Evolutionary conservation across 805 yeast species (phyloP).

Genomic region (Saccharomycopsis selenospora): DNA sequence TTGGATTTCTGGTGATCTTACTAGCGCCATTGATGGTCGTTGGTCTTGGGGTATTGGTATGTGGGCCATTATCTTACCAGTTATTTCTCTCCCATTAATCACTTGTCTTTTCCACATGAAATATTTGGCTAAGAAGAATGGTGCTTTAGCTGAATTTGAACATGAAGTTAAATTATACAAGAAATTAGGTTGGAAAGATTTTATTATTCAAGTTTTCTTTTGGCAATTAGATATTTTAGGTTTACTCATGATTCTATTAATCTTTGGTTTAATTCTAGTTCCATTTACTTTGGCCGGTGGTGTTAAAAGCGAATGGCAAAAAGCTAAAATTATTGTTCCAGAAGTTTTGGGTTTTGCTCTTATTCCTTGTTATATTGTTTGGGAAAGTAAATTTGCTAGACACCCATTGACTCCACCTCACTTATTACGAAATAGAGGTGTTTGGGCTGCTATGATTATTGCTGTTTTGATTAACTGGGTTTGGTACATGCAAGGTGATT

Average conservation of each 20-base stretch:
- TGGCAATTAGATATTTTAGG: slow-evolving; percentile 67
- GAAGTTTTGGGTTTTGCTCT: slow-evolving; percentile 57
- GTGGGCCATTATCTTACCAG: slow-evolving; percentile 54
- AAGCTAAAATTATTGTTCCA: slow-evolving; percentile 59
- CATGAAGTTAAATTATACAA: slow-evolving; percentile 22
- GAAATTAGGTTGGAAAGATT: slow-evolving; percentile 22
- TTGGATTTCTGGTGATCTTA: slow-evolving; percentile 64
- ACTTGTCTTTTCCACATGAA: slow-evolving; percentile 42
- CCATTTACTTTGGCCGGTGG: slow-evolving; percentile 80
- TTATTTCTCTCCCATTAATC: slow-evolving; percentile 42
- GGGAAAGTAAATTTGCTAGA: slow-evolving; percentile 51
- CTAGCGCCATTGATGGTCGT: slow-evolving; percentile 31
- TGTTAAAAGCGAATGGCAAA: slow-evolving; percentile 43
- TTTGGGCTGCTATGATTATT: slow-evolving; percentile 61
- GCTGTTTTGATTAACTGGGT: slow-evolving; percentile 53
- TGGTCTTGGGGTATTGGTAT: slow-evolving; percentile 54
- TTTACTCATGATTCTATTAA: slow-evolving; percentile 43
- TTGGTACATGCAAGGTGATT: slow-evolving; percentile 65
- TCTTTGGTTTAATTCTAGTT: slow-evolving; percentile 56
- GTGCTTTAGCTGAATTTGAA: slow-evolving; percentile 32
- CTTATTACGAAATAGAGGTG: slow-evolving; percentile 59
- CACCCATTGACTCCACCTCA: slow-evolving; percentile 59
- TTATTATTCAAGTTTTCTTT: slow-evolving; percentile 37
- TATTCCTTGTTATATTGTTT: slow-evolving; percentile 49
- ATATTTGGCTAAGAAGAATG: slow-evolving; percentile 36